Evolutionary conservation across 352 stramenopile species (phyloP).

Genomic region (Globisporangium viniferum): DNA sequence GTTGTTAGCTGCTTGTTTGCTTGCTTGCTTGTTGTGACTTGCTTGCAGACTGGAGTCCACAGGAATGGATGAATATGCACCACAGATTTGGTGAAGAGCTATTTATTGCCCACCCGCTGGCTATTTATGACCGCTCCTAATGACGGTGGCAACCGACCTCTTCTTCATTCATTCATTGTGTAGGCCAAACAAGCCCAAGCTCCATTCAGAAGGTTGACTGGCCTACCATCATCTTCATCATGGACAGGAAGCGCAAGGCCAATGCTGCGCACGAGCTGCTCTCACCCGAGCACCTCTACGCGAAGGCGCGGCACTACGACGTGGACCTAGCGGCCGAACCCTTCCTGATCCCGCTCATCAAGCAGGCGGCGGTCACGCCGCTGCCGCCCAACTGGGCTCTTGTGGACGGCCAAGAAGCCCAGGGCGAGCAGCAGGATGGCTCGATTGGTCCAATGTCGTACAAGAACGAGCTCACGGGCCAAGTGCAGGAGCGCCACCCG

Average conservation of each 20-base stretch:
- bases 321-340: conserved; percentile 47
- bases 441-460: background rate
- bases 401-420: background rate
- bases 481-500: conserved; percentile 18
- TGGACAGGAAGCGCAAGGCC: background rate
- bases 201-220: no score
- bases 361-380: conserved; percentile 43
- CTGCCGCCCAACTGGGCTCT: conserved; percentile 32
- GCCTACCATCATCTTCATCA: background rate
- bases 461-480: conserved; percentile 23
- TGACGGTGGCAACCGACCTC: background rate
- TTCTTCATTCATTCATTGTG: no score
- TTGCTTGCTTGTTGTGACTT: background rate
- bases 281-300: conserved; percentile 46
- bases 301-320: conserved; percentile 31
- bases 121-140: background rate
- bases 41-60: background rate
- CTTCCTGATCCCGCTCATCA: conserved; percentile 47
- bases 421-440: background rate
- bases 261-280: conserved; percentile 13
- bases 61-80: background rate
- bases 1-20: background rate
- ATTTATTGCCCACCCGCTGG: background rate
- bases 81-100: background rate
- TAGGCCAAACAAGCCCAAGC: background rate